Evolutionary conservation across 345 rosid species (phyloP), one percentile per base, ranked within the genome.

Genomic region (Aegle marmelos): DNA sequence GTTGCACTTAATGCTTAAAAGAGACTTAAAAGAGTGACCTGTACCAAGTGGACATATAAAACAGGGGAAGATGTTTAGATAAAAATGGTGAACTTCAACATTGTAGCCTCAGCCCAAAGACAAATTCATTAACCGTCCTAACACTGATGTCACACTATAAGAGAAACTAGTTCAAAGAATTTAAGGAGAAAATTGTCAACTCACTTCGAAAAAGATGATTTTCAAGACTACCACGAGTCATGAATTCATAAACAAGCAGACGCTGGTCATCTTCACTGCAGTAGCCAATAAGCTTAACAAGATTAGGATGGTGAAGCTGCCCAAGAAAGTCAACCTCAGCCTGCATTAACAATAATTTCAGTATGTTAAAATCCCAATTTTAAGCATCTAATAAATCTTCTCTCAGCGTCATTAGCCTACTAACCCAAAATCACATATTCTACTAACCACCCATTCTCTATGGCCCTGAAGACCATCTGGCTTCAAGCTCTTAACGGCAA

Each of bases 141-240:
- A 9, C 45, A 17, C 5, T 34, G 16, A 56, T n/a, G 36, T 34
- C 31, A 33, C 64, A 24, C 21, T 62, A 19, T 41, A 9, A 22
- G 76, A 71, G 61, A 64, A 64, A 64, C 58, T 50, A 63, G 50
- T 60, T 67, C 5, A 53, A 25, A 34, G 9, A 77, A 70, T 24
- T 24, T 33, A 34, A 66, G 72, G 22, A 50, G 19, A 25, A 36
- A 66, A 7, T 30, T 1, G 62, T 13, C n/a, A 59, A 85, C 96
- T 83, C 86, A 96, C 99, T 92, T 86, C 98, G 89, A 78, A 96
- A 96, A 65, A 96, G 96, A 85, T 96, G 99, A 80, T 96, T 94
- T 89, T 96, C 99, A 72, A 96, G 89, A 83, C 99, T 96, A 85
- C 99, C 99, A 5, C 98, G 91, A 69, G 97, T 92, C 98, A 94